Conservation (phyloP, 108 stramenopile species). For the Stephanodiscus minutulus region DNA sequence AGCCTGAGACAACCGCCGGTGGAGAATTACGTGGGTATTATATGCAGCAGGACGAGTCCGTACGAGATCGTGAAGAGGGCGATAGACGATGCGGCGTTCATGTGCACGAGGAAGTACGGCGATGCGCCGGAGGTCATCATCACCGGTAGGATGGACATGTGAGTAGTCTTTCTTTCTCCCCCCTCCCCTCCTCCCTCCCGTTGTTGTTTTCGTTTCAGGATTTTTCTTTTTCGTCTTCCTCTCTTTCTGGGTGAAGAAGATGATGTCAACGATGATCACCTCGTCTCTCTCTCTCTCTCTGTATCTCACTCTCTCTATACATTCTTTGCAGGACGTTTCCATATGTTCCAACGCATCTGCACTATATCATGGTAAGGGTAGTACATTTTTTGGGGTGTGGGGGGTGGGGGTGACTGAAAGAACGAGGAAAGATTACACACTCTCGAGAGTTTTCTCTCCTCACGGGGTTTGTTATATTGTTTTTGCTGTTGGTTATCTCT, state of each 20-base stretch:
- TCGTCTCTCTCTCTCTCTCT: not conserved
- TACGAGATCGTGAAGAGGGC: constrained; percentile 95
- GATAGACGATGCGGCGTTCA: constrained; percentile 95
- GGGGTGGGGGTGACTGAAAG: no score
- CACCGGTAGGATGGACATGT: constrained; percentile 89
- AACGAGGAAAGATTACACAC: not conserved
- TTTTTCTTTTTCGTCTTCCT: no score
- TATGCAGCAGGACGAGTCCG: constrained; percentile 85
- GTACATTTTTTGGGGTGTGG: no score
- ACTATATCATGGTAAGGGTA: constrained; percentile 39
- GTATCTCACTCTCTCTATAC: not conserved
- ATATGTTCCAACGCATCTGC: constrained; percentile 89
- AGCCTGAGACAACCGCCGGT: constrained; percentile 85
- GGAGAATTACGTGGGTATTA: constrained; percentile 91
- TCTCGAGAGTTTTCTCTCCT: no score
- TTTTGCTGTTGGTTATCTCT: no score
- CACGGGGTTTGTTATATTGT: no score
- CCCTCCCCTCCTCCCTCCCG: not conserved
- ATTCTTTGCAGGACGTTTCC: constrained; percentile 80
- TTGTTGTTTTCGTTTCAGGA: no score
- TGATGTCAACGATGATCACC: no score
- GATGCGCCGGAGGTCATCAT: constrained; percentile 99
- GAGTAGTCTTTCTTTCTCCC: constrained; percentile 22
- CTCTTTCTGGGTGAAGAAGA: no score
- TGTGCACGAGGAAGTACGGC: constrained; percentile 97